Base-by-base conservation (phyloP, 148 eudicot genomes). In the Suaeda aralocaspica region DNA sequence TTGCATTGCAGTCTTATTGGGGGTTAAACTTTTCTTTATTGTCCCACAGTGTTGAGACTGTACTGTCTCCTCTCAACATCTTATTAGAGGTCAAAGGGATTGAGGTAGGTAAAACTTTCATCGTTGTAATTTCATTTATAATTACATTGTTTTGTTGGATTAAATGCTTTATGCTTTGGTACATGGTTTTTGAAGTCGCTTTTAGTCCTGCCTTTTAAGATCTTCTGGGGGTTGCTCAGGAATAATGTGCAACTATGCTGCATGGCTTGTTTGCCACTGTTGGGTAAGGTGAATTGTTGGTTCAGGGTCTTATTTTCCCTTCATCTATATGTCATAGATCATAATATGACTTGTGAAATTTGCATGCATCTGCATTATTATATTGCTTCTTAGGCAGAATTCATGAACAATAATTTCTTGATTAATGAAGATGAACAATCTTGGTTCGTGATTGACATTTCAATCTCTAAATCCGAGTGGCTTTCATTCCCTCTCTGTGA, bases 1-100 rank as follows among this genome's bases (percentile, higher is more conserved):
- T 68, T 71, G 66, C 56, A 67, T 76, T 70, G 66, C 68, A 39
- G 58, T 75, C 67, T 69, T 61, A 46, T 65, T 36, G 73, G 73
- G 80, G 61, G 77, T 78, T 65, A 68, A 82, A 76, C 74, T 66
- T 79, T 22, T 75, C 69, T 73, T 82, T 72, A 59, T 81, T 82
- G 78, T 78, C 82, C 67, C 55, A 73, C 82, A 82, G 83, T 82
- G 59, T 76, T 82, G 76, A 67, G 80, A 79, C 73, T 79, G 56
- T 73, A 79, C 74, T 78, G 46, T 82, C 81, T 66, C 70, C 75
- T 81, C 55, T 72, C 84, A 76, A 68, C 77, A 72, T 70, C 39
- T 68, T 75, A 64, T 57, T 75, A 75, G 77, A 78, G 79, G 61
- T 78, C 72, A 68, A 68, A 78, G 74, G 66, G 72, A 34, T 66